These are phyloP conservation scores for Chloris gayana DNA, from an alignment of 176 grass and related monocot genomes.

Conservation along the genomic window DNA sequence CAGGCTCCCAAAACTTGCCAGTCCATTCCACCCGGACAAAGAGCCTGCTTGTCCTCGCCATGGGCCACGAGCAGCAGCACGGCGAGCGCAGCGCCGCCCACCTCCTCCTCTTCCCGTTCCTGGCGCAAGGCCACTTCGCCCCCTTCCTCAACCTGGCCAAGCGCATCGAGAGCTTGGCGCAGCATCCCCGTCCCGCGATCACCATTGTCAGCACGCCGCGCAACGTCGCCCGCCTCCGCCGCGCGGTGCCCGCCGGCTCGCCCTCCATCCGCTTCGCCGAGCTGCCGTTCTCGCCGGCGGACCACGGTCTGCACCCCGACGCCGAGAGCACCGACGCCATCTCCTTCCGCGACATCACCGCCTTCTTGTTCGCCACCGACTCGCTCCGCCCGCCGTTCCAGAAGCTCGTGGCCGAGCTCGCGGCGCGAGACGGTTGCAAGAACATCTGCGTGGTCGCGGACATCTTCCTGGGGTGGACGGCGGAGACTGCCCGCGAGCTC, in stretches of 20 bases:
- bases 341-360: not conserved
- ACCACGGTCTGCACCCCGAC: constrained; percentile 26
- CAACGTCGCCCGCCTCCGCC: constrained; percentile 25
- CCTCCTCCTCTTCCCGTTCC: constrained; percentile 53
- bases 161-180: not conserved
- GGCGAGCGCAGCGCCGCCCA: constrained; percentile 2
- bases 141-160: constrained; percentile 3
- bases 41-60: not conserved
- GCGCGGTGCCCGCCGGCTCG: constrained; percentile 25
- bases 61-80: not conserved
- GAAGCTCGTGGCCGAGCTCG: constrained; percentile 30
- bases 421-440: not conserved
- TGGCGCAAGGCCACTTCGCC: constrained; percentile 52
- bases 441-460: constrained; percentile 56
- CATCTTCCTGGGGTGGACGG: constrained; percentile 50
- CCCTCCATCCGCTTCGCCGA: constrained; percentile 44
- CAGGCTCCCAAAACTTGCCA: not conserved
- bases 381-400: constrained; percentile 47
- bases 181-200: constrained; percentile 11
- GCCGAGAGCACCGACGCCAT: constrained; percentile 30
- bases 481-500: constrained; percentile 26
- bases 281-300: constrained; percentile 34
- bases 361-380: constrained; percentile 40
- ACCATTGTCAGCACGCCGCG: constrained; percentile 43
- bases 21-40: not conserved